Evolutionary conservation across 2,329 filamentous ascomycete species (phyloP).

Genomic region (Ophiocordyceps sinensis): DNA sequence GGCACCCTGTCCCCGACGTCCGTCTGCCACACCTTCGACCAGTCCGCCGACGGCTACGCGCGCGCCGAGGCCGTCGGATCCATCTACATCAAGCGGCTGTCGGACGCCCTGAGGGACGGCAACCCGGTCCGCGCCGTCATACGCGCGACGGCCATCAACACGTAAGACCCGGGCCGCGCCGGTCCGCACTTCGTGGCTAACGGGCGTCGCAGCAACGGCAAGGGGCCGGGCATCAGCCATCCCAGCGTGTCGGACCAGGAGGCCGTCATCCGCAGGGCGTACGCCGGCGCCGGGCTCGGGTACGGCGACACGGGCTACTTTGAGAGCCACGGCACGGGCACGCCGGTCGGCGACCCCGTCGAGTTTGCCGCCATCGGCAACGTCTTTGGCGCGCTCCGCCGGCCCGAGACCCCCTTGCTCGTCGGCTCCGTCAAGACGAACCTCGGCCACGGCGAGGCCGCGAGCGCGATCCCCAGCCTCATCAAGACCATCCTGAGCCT

Average conservation of each 20-base stretch:
- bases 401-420: conserved; percentile 1
- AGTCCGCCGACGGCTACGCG: conserved; percentile 24
- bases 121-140: conserved; percentile 14
- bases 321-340: conserved; percentile 18
- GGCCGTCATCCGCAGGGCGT: conserved; percentile 14
- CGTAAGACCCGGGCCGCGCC: background rate
- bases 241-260: conserved; percentile 18
- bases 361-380: conserved; percentile 19
- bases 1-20: conserved; percentile 5
- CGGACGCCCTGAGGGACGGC: conserved; percentile 23
- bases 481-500: conserved; percentile 14
- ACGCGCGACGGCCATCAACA: conserved; percentile 15
- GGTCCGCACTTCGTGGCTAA: too few relatives aligned
- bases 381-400: conserved; percentile 10
- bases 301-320: conserved; percentile 5
- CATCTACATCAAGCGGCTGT: conserved; percentile 23
- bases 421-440: conserved; percentile 13
- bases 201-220: conserved; percentile 16
- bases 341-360: conserved; percentile 21
- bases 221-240: conserved; percentile 22
- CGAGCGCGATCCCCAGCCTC: conserved; percentile 10
- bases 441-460: conserved; percentile 14
- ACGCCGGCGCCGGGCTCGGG: conserved; percentile 9
- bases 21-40: conserved; percentile 14
- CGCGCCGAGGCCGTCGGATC: conserved; percentile 24